phyloP scores from a whole-genome alignment of 768 basidiomycete species.

The Butyriboletus loyo region DNA sequence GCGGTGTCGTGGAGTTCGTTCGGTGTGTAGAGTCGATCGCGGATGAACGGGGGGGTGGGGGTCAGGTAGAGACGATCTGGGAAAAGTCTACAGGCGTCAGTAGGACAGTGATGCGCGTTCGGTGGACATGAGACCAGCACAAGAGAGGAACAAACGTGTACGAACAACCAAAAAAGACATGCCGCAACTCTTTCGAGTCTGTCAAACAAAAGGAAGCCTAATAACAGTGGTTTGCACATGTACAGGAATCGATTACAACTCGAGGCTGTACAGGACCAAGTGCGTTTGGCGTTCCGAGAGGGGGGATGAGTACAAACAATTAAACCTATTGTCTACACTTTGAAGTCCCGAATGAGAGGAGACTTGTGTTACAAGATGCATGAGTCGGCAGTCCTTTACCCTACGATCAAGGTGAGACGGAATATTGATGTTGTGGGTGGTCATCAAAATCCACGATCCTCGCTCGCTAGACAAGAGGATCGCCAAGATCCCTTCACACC shows the following conservation, averaged over 20 bases:
- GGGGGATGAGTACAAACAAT: too few species aligned
- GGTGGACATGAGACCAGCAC: conserved; percentile 39
- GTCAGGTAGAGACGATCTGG: conserved; percentile 57
- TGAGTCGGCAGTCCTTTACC: too few species aligned
- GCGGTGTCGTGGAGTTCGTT: conserved; percentile 77
- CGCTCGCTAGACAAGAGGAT: conserved; percentile 5
- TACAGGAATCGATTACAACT: background rate
- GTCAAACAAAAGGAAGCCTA: background rate
- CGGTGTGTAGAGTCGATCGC: conserved; percentile 37
- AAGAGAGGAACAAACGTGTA: background rate
- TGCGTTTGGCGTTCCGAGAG: too few species aligned
- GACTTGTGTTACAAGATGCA: too few species aligned
- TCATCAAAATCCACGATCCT: conserved; percentile 7
- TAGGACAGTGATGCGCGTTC: conserved; percentile 62
- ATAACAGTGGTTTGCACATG: background rate
- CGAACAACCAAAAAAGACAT: background rate
- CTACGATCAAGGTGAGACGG: too few species aligned
- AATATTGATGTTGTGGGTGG: too few species aligned
- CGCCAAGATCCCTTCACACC: background rate
- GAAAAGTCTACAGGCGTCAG: conserved; percentile 68
- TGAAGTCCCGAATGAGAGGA: too few species aligned
- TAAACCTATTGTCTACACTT: too few species aligned
- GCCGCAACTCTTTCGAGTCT: background rate
- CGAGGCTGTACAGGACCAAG: background rate
- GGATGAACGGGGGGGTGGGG: conserved; percentile 19